Conservation (phyloP, 306 rosid species). For the Rubus parviflorus region DNA sequence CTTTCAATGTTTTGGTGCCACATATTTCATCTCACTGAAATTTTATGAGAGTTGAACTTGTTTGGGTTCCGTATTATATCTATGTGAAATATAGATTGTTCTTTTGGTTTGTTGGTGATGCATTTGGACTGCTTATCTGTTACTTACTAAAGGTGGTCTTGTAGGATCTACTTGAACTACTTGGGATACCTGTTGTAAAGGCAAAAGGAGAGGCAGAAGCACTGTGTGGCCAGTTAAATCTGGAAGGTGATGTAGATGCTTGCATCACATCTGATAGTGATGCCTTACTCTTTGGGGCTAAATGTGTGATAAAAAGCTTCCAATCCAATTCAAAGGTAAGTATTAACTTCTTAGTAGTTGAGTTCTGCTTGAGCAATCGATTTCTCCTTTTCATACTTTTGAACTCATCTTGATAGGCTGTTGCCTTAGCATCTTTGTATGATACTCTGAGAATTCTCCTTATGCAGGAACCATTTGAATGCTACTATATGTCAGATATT, state of each 20-base stretch:
- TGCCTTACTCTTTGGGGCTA: conserved; percentile 87
- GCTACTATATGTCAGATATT: conserved; percentile 81
- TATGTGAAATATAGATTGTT: not conserved
- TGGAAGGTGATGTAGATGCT: conserved; percentile 80
- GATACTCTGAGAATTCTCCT: conserved; percentile 32
- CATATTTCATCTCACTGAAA: not conserved
- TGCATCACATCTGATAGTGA: conserved; percentile 89
- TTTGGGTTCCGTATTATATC: not conserved
- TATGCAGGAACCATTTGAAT: conserved; percentile 88
- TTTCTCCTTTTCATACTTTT: not conserved
- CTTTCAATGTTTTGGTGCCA: not conserved
- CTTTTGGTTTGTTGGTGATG: conserved; percentile 27
- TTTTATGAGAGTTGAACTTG: not conserved
- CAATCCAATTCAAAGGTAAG: conserved; percentile 65
- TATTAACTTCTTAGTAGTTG: not conserved
- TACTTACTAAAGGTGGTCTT: conserved; percentile 27
- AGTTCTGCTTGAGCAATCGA: not conserved
- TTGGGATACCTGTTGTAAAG: conserved; percentile 82
- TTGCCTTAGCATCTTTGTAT: not conserved
- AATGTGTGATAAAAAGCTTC: conserved; percentile 67
- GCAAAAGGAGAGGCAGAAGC: conserved; percentile 99
- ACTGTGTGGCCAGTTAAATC: conserved; percentile 75
- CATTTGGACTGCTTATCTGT: conserved; percentile 27
- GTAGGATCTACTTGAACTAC: conserved; percentile 79
- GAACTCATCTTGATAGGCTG: not conserved